A percentile compares a stretch with the other conserved stretches of the same genome.
These are phyloP conservation scores for Liquidambar formosana DNA, from an alignment of 164 flowering plant species.

Conservation along the genomic window DNA sequence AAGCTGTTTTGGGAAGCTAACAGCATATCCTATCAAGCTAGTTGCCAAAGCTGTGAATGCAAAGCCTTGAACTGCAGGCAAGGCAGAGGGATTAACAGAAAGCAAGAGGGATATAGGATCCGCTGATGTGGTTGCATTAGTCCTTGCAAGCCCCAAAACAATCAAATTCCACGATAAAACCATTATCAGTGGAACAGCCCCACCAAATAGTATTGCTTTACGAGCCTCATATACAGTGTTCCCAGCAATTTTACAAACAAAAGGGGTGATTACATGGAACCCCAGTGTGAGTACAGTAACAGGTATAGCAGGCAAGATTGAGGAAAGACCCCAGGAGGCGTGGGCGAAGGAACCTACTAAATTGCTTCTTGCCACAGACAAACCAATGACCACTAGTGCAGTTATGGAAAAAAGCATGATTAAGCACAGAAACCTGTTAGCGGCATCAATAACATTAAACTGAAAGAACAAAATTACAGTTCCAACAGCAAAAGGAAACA, in stretches of 20 bases:
- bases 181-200: constrained; percentile 61
- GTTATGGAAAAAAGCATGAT: constrained; percentile 60
- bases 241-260: constrained; percentile 65
- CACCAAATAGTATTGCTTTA: constrained; percentile 62
- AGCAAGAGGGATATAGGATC: constrained; percentile 64
- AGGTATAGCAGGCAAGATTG: constrained; percentile 64
- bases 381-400: constrained; percentile 51
- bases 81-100: constrained; percentile 63
- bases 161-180: constrained; percentile 73
- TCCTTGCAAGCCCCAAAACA: constrained; percentile 59
- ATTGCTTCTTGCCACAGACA: constrained; percentile 51
- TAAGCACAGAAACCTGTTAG: constrained; percentile 50
- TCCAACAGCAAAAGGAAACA: constrained; percentile 51
- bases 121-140: constrained; percentile 13
- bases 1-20: constrained; percentile 74
- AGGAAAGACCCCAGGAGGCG: constrained; percentile 48
- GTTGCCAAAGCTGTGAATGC: constrained; percentile 76
- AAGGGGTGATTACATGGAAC: constrained; percentile 74
- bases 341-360: constrained; percentile 41
- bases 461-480: constrained; percentile 45
- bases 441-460: constrained; percentile 50
- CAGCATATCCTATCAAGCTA: constrained; percentile 66
- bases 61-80: constrained; percentile 66
- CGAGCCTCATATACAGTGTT: constrained; percentile 44
- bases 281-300: constrained; percentile 71